Evolutionary conservation across 1,284 basidiomycete species (phyloP).

Genomic region (Austroboletus niveus): DNA sequence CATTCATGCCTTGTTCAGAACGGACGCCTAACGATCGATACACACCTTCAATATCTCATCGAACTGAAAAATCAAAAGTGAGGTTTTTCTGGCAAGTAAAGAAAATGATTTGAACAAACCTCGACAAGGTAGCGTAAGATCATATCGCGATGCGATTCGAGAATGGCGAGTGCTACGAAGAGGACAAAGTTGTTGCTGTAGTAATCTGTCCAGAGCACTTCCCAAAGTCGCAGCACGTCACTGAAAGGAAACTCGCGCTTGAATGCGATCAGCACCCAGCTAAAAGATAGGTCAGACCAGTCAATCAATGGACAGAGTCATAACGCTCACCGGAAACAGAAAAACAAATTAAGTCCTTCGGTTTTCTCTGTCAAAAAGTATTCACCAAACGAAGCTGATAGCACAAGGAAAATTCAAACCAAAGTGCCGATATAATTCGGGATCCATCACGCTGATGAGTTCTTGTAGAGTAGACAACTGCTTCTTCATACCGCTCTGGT

Average conservation of each 20-base stretch:
- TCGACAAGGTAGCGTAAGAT: slow-evolving; percentile 92
- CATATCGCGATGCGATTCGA: slow-evolving; percentile 93
- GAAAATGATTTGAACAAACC: slow-evolving; percentile 43
- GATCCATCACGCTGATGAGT: slow-evolving; percentile 91
- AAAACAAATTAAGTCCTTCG: slow-evolving; percentile 93
- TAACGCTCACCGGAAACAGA: slow-evolving; percentile 83
- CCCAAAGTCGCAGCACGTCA: slow-evolving; percentile 90
- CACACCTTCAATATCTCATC: slow-evolving; percentile 83
- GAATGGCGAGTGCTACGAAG: slow-evolving; percentile 90
- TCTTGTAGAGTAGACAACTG: slow-evolving; percentile 89
- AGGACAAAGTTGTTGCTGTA: slow-evolving; percentile 89
- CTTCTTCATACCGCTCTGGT: slow-evolving; percentile 97
- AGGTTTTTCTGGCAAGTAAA: slow-evolving; percentile 1
- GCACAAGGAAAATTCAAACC: slow-evolving; percentile 41
- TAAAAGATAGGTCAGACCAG: slow-evolving; percentile 22
- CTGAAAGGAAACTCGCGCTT: slow-evolving; percentile 95
- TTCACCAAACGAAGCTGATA: slow-evolving; percentile 1
- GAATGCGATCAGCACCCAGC: slow-evolving; percentile 88
- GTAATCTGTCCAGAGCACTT: slow-evolving; percentile 93
- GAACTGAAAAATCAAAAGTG: slow-evolving; percentile 45
- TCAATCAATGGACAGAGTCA: not conserved
- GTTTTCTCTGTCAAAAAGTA: slow-evolving; percentile 64
- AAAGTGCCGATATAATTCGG: slow-evolving; percentile 85
- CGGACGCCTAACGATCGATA: not conserved
- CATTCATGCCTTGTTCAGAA: not conserved